Evolutionary conservation across 2,329 filamentous ascomycete genomes (phyloP), one percentile per base, ranked within the genome.

Genomic region (Kalaharituber pfeilii): DNA sequence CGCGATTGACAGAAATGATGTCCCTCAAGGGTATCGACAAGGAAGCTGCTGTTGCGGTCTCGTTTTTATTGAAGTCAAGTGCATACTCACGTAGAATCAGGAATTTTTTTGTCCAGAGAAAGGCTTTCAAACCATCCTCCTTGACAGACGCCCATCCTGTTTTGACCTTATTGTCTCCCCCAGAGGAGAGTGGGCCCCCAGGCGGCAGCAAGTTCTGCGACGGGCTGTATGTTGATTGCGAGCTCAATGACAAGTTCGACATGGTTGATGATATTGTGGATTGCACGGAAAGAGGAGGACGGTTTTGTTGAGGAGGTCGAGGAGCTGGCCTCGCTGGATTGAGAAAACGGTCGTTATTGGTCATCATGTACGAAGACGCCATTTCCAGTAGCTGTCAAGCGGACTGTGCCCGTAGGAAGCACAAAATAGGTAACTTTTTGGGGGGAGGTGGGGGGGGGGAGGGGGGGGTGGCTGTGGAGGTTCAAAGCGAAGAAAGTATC

Each of bases 41-140:
- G 84, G 67, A 88, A 82, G n/a, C 85, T 80, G 50, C 91, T 76
- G 69, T 94, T 94, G 62, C 85, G 82, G 54, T 82, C 84, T 93
- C 86, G 58, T 79, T 83, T 72, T 96, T 98, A 72, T 94, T 79
- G 65, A 98, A 95, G 66, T 95, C 91, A 42, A 98, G 77, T 56
- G 86, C 83, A 65, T 88, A 88, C 68, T 96, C 93, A 66, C 89
- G 82, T 60, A 98, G 73, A 57, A 96, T 86, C 54, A 98, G 74
- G 68, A 84, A 95, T 66, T 89, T 86, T 68, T 91, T 84, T 66
- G 89, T 91, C 89, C 85, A 93, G 71, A 96, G 79, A 64, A 93
- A 78, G 71, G 85, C 80, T 72, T 80, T 80, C 57, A 75, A 70
- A 55, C 76, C 78, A 70, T 88, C 88, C 69, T 96, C 91, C 73